Conservation (phyloP, 495 filamentous ascomycete species). For the Chaetomium fimeti region DNA sequence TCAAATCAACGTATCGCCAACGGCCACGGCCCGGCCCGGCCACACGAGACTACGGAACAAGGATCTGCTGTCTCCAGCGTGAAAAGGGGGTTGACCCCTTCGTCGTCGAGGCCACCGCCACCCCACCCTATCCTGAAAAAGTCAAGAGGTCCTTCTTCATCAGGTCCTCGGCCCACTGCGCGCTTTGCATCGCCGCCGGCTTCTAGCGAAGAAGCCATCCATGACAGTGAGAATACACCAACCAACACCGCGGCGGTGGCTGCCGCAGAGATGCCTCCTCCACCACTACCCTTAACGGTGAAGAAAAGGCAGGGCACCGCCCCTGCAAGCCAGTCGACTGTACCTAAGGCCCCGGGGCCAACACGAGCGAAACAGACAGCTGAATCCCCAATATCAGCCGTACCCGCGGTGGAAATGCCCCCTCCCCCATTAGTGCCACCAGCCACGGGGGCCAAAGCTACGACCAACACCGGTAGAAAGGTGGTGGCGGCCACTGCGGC, state of each 20-base stretch:
- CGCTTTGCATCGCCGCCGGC: slow-evolving; percentile 51
- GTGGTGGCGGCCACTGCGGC: slow-evolving; percentile 40
- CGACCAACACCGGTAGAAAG: slow-evolving; percentile 33
- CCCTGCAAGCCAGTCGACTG: not conserved
- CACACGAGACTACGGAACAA: slow-evolving; percentile 17
- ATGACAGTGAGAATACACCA: slow-evolving; percentile 26
- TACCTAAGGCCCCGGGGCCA: not conserved
- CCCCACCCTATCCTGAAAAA: slow-evolving; percentile 55
- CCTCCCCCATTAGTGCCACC: slow-evolving; percentile 20
- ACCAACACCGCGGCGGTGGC: slow-evolving; percentile 21
- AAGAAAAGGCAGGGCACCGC: slow-evolving; percentile 6
- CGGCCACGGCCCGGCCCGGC: not conserved
- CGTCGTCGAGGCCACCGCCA: slow-evolving; percentile 36
- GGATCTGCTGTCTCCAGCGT: slow-evolving; percentile 3
- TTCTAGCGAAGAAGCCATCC: slow-evolving; percentile 39
- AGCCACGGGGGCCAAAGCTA: slow-evolving; percentile 27
- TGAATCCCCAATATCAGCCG: not conserved
- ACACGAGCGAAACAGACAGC: not conserved
- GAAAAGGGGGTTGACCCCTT: slow-evolving; percentile 34
- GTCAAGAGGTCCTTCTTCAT: slow-evolving; percentile 49
- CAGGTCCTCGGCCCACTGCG: slow-evolving; percentile 51
- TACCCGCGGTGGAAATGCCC: slow-evolving; percentile 24
- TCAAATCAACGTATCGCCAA: slow-evolving; percentile 1
- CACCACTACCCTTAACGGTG: slow-evolving; percentile 22
- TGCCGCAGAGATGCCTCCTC: slow-evolving; percentile 28